Conservation (phyloP, 805 yeast genomes). For the Saccharomyces eubayanus region DNA sequence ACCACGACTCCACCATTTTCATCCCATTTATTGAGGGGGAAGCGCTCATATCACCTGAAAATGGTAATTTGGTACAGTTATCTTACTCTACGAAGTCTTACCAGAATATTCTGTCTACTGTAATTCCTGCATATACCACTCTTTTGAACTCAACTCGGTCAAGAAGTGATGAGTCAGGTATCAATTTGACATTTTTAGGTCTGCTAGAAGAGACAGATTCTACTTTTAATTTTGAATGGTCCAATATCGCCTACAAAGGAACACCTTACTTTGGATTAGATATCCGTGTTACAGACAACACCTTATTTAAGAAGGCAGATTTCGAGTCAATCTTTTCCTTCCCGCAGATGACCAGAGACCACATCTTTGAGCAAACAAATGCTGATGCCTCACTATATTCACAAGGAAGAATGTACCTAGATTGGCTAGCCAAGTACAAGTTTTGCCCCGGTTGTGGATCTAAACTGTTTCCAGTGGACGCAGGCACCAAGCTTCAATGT, state of each 20-base stretch:
- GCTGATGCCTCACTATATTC: constrained; percentile 61
- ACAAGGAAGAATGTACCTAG: constrained; percentile 75
- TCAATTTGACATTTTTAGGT: constrained; percentile 22
- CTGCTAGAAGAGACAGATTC: constrained; percentile 3
- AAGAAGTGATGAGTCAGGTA: constrained; percentile 11
- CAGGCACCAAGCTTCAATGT: constrained; percentile 57
- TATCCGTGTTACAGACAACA: constrained; percentile 20
- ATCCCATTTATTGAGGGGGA: constrained; percentile 30
- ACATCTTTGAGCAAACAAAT: constrained; percentile 17
- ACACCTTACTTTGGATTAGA: constrained; percentile 61
- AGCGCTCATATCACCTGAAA: constrained; percentile 14
- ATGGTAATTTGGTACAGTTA: background rate
- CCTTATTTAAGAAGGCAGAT: constrained; percentile 4
- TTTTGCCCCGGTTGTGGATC: constrained; percentile 87
- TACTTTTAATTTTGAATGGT: constrained; percentile 8
- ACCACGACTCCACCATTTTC: constrained; percentile 39
- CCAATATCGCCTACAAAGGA: constrained; percentile 42
- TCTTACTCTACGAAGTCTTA: background rate
- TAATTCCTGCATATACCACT: background rate
- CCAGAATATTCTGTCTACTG: constrained; percentile 1
- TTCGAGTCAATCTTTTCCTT: constrained; percentile 4
- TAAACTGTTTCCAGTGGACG: constrained; percentile 50
- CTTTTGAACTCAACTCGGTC: constrained; percentile 10
- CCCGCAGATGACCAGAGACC: constrained; percentile 3
- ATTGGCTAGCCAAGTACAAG: constrained; percentile 69